A percentile compares a stretch with the other conserved stretches of the same genome.
phyloP scores from a whole-genome alignment of 2,329 filamentous ascomycete species.

The Macrophomina tecta region DNA sequence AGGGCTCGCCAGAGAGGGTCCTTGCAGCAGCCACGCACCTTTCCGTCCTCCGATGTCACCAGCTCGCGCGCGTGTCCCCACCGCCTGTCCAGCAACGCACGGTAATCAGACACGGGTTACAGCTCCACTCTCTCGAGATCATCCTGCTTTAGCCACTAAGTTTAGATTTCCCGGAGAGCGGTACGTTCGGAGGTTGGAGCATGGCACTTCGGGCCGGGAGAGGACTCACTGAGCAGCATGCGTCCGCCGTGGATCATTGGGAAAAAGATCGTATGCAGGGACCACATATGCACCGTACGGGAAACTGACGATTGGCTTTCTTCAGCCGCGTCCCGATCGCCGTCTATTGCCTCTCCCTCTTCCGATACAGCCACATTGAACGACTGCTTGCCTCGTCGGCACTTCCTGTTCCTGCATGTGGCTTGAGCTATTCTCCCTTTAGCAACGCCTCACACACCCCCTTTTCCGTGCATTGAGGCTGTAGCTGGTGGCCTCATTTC shows the following conservation, averaged over 20 bases:
- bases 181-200: slow-evolving; percentile 1
- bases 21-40: background rate
- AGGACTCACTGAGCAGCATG: background rate
- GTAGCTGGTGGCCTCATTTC: background rate
- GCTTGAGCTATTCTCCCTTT: background rate
- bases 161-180: background rate
- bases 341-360: background rate
- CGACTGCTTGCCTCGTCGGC: background rate
- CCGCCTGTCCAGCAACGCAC: background rate
- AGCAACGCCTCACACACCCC: background rate
- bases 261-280: slow-evolving; percentile 4
- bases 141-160: background rate
- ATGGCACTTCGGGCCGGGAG: background rate
- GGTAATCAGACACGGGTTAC: background rate
- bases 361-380: background rate
- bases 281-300: background rate
- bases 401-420: background rate
- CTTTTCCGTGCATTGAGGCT: background rate
- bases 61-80: background rate
- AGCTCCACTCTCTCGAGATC: background rate
- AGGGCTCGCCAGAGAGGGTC: background rate
- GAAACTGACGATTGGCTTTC: background rate
- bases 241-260: background rate
- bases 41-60: background rate
- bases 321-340: background rate